Evolutionary conservation across 129 eudicot genomes (phyloP), one percentile per base, ranked within the genome.

Genomic region (Arctium minus): DNA sequence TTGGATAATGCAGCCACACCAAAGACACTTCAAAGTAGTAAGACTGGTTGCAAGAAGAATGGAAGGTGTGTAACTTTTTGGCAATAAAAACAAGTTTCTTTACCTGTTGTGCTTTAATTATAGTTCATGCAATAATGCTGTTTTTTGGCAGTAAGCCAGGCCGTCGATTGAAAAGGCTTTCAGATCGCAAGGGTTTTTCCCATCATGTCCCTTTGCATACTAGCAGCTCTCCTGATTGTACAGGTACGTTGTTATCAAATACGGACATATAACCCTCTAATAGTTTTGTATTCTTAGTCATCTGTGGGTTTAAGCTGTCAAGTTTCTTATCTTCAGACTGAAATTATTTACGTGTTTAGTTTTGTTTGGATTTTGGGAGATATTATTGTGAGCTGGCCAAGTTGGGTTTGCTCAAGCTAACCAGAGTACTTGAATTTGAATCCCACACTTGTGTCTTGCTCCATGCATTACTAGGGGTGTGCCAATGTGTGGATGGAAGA

Each of bases 131-230:
- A 32, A 81, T 31, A 6, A 75, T 79, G 60, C 9, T 65, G 74
- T 79, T 65, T 9, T 78, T 77, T 88, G 31, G 64, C 82, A 94
- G 97, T 84, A 92, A 94, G 83, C 82, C 94, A 3, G 98, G 91
- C 38, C 91, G 92, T 75, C 90, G 94, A 83, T 81, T 92, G 77
- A 94, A 90, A 86, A 92, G 88, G 90, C 85, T 87, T 36, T 84
- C 92, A 35, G 97, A 94, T 22, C 93, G 91, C 79, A 94, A 94
- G 86, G 90, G 92, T 75, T 79, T 88, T 85, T 86, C 95, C 70
- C 91, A 88, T 82, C 85, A 81, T 42, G 87, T 91, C 46, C 88
- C 89, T 83, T 74, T 89, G 83, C 85, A 87, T 31, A 87, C 79
- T 75, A 82, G 88, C 76, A 85, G 89, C 64, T 88, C 91, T 32